Base-by-base conservation (phyloP, 768 basidiomycete species). In the Leccinum imitatum region DNA sequence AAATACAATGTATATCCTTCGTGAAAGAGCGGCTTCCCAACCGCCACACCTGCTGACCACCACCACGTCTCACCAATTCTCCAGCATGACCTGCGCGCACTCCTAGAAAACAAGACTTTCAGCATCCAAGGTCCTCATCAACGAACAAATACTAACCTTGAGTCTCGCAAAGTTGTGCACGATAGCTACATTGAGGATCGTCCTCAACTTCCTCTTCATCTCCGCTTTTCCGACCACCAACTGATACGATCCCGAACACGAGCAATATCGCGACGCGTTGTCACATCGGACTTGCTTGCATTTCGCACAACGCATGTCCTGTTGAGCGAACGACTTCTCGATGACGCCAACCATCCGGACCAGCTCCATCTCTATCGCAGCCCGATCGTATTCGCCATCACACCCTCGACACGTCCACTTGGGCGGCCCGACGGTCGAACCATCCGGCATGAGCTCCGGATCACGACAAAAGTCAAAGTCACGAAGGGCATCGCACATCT, bases 391-490 rank as follows among this genome's bases (percentile, higher is more conserved):
- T 72, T 97, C 92, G 33, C 88, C 87, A 19, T 84, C 84, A 65
- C 95, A 97, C 56, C 77, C 77, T 54, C 79, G 76, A 68, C 94
- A 92, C 14, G 77, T 69, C 93, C 91, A 94, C 57, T 82, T 84
- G 19, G 75, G 69, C 6, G 81, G 78, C 17, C 80, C 76, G 7
- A 80, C 75, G 37, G 82, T 74, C 60, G 76, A 63, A 67, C 80
- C 76, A 63, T 78, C 78, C 10, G 91, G 87, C 47, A 93, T 78
- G 44, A 97, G 80, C 59, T 93, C 90, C 11, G 86, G 82, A 74
- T 98, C 96, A 15, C 96, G 85, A 71, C 96, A 98, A 68, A 99
- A 91, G 73, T 99, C 97, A 67, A 99, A 91, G 71, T 96, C 94
- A 3, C 90, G 85, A 60, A 95, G 80, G 14, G 79, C 76, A 71